Evolutionary conservation across 2,329 filamentous ascomycete species (phyloP), one percentile per base, ranked within the genome.

Genomic region (Alternaria gaisen): DNA sequence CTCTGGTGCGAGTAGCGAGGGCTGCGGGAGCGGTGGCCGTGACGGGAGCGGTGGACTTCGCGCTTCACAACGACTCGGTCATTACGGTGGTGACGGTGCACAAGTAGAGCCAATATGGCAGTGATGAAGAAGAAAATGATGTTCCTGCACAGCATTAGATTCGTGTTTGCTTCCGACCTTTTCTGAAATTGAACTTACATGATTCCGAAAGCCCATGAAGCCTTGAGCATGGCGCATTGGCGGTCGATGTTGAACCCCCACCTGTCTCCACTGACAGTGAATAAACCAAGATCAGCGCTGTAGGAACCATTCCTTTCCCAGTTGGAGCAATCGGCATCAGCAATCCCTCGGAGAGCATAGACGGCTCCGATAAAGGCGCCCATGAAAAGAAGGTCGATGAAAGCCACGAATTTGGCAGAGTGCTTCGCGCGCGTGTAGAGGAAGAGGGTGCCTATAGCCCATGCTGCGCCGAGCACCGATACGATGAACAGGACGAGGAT

Each of bases 211-310:
- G 93, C 94, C 80, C 93, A 98, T 68, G 84, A 86, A 1, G 94
- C 91, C 86, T 97, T 98, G 74, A 97, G 87, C 92, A 97, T 95
- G 51, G 90, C 87, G 81, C 94, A 98, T 5, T 88, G 87, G 84
- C 94, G 94, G 79, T 92, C 85, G 38, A 89, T 79, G 54, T 85
- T 79, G 41, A 89, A 74, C 42, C 84, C 78, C 60, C 87, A 81
- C 9, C 72, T 72, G 57, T 80, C 84, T 36, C 85, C 77, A 30
- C 80, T 81, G 34, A 79, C 68, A 60, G 91, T 86, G 63, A 92
- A 86, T 12, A 85, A 82, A 12, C 90, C 90, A 43, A 93, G 83
- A 50, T 84, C 83, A 40, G 61, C 36, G 54, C 86, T 75, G 69
- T 85, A 85, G 77, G 88, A 88, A 48, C 82, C 80, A 53, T 80